A percentile compares a stretch with the other conserved stretches of the same genome.
Conservation (phyloP, 164 flowering plant genomes). For the Vitis riparia region DNA sequence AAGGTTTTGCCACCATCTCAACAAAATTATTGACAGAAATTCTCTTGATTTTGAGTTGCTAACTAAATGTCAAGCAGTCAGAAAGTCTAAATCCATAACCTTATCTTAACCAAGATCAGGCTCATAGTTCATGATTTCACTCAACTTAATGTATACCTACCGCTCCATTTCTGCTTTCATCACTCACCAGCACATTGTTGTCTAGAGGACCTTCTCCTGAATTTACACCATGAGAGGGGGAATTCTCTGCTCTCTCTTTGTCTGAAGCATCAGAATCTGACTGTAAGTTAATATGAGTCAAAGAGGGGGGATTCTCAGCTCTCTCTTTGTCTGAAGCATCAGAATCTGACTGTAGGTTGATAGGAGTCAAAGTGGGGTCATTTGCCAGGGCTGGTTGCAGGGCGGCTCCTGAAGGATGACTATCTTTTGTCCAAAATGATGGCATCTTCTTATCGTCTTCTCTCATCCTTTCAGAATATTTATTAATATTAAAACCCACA, state of each 20-base stretch:
- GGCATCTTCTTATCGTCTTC: slow-evolving; percentile 75
- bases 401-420: slow-evolving; percentile 12
- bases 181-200: not conserved
- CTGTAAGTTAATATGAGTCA: slow-evolving; percentile 22
- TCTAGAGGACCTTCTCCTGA: slow-evolving; percentile 12
- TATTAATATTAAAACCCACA: slow-evolving; percentile 53
- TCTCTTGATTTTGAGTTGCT: too few relatives aligned
- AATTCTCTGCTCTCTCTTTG: slow-evolving; percentile 27
- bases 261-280: slow-evolving; percentile 45
- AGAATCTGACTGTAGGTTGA: slow-evolving; percentile 36
- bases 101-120: slow-evolving; percentile 2
- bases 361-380: slow-evolving; percentile 19
- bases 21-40: too few relatives aligned
- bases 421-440: slow-evolving; percentile 42
- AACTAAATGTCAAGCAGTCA: slow-evolving; percentile 2
- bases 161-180: not conserved
- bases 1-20: too few relatives aligned
- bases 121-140: not conserved
- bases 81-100: slow-evolving; percentile 1
- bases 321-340: slow-evolving; percentile 26
- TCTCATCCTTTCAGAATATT: slow-evolving; percentile 79
- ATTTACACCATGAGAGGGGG: slow-evolving; percentile 16
- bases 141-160: slow-evolving; percentile 14
- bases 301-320: slow-evolving; percentile 7
- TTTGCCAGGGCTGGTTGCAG: slow-evolving; percentile 15